These are phyloP conservation scores for Psilocybe sp. DNA, from an alignment of 768 basidiomycete species.

Conservation along the genomic window DNA sequence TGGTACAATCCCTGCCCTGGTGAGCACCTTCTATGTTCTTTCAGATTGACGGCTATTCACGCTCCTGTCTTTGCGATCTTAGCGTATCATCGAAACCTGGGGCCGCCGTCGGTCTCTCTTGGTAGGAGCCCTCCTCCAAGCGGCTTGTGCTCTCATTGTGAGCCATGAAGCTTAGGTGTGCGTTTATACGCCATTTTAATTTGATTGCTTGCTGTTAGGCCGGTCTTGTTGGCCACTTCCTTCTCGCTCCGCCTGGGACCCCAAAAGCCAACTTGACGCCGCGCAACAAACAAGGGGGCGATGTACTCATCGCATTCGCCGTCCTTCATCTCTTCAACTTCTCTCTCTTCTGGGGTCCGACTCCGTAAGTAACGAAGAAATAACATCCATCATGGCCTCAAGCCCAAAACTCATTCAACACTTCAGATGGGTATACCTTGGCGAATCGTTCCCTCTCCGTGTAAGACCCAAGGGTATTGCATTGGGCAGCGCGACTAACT, in stretches of 20 bases:
- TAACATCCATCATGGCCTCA: background rate
- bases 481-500: conserved; percentile 56
- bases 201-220: conserved; percentile 35
- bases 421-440: conserved; percentile 67
- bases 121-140: conserved; percentile 59
- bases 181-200: background rate
- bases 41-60: background rate
- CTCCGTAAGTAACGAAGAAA: conserved; percentile 36
- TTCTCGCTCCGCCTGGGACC: conserved; percentile 53
- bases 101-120: conserved; percentile 69
- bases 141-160: conserved; percentile 60
- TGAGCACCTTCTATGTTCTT: conserved; percentile 19
- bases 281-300: conserved; percentile 55
- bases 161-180: conserved; percentile 10
- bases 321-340: conserved; percentile 72
- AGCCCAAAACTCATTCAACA: background rate
- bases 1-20: conserved; percentile 69
- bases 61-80: background rate
- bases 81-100: conserved; percentile 67
- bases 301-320: conserved; percentile 70
- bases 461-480: conserved; percentile 79
- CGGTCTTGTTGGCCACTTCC: conserved; percentile 69
- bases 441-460: conserved; percentile 77
- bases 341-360: conserved; percentile 76
- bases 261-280: conserved; percentile 44